Base-by-base conservation (phyloP, 2,329 filamentous ascomycete species). In the Fusarium pseudonygamai region DNA sequence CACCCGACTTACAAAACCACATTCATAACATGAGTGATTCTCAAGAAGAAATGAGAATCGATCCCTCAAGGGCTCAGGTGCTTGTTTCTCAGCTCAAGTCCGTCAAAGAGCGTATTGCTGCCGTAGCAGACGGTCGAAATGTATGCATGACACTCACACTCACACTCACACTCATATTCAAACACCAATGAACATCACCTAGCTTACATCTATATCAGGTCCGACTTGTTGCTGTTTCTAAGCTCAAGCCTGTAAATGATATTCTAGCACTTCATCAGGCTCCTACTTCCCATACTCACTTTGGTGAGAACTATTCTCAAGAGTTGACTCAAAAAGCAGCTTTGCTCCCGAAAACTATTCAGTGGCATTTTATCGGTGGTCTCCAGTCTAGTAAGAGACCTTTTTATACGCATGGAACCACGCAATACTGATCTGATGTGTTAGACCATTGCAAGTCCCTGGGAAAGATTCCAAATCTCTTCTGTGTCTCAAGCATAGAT, bases 341-440 rank as follows among this genome's bases (percentile, higher is more conserved):
- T 40, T 81, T 97, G 26, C 88, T 99, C 16, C 96, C 96, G 0
- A 84, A 84, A 49, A 88, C 87, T 39, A 93, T 99, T 74, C 88
- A 88, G 77, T 99, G 96, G 96, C 96, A 99, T 83, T 98, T 98
- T 82, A 99, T 98, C 80, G 96, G 96, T 43, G 94, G 93, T 0
- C 84, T 99, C 43, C 96, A 99, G 83, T 95, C 93, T 20, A 86
- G 88, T 89, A 73, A 52, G 64, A 55, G 22, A 36, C 15, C 36
- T 34, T 24, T 22, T 46, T n/a, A 58, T 13, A 45, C 16, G 45
- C 37, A n/a, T 20, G 42, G 7, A 22, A 22, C 43, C 24, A 32
- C 28, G 20, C 22, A 53, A 53, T 40, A 42, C 64, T 78, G 20
- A 78, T 55, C 49, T 26, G 24, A 39, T 11, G 26, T 20, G 5